Conservation (phyloP, 805 yeast genomes). For the Dipodascus albidus region DNA sequence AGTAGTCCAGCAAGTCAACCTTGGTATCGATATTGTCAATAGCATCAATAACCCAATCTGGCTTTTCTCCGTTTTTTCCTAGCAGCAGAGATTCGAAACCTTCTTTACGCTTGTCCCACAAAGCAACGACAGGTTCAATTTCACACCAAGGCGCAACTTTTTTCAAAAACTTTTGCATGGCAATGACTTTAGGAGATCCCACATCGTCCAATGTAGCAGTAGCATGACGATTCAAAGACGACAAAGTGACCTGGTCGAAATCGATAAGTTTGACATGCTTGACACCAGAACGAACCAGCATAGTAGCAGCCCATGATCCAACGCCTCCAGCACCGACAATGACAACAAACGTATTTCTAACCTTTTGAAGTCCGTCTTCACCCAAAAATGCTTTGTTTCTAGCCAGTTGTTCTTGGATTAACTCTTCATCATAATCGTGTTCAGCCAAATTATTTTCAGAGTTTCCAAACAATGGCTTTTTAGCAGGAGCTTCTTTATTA, state of each 20-base stretch:
- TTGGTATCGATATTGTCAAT: constrained; percentile 97
- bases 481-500: background rate
- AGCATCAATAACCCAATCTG: constrained; percentile 77
- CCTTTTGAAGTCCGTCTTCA: constrained; percentile 65
- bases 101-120: constrained; percentile 54
- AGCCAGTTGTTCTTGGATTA: constrained; percentile 85
- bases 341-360: constrained; percentile 60
- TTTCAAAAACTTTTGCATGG: constrained; percentile 54
- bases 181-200: constrained; percentile 80
- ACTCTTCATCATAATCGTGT: constrained; percentile 45
- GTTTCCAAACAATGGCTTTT: background rate
- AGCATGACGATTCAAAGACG: constrained; percentile 88
- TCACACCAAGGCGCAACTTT: constrained; percentile 91
- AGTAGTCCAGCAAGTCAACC: constrained; percentile 72
- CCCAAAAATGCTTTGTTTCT: constrained; percentile 89
- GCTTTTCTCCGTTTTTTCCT: constrained; percentile 22
- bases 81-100: constrained; percentile 43
- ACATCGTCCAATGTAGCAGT: constrained; percentile 88
- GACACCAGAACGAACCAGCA: constrained; percentile 87
- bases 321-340: constrained; percentile 88
- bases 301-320: constrained; percentile 91
- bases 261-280: constrained; percentile 71
- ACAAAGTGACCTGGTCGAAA: constrained; percentile 90
- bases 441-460: background rate
- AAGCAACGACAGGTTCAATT: constrained; percentile 62